Base-by-base conservation (phyloP, 1,284 basidiomycete genomes). In the Melampsora medusae region DNA sequence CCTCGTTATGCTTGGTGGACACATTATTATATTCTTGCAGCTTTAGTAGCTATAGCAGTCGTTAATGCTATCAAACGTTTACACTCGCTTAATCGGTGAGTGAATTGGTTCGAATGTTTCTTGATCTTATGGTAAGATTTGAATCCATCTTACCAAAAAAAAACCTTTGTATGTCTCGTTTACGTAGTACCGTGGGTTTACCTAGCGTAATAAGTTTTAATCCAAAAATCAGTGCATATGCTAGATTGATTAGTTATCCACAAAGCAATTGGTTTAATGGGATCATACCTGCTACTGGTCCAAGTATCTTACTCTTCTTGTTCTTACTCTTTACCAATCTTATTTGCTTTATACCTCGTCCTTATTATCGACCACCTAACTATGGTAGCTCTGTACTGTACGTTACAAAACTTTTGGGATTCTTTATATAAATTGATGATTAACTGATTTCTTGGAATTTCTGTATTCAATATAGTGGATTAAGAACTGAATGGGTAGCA, bases 1-100 rank as follows among this genome's bases (percentile, higher is more conserved):
- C 46, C 50, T 28, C 48, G 68, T 28, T 68, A 68, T 56, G 73
- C 66, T 28, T 76, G 73, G 73, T 76, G 73, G 73, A 76, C 73
- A 9, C 69, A 53, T 22, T 68, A 68, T 66, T 76, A 62, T 48
- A 68, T 76, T 28, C 4, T 76, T 38, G 22, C 60, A 9, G 73
- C 33, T 16, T 42, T 76, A 9, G 56, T 64, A 25, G 60, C 60
- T 17, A 49, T 69, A 17, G 38, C 73, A 31, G n/a, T 69, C 28
- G 42, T 50, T 25, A 76, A 76, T 64, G 66, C 65, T 22, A 62
- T 76, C 59, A 76, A 76, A 68, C 19, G 73, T n/a, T 35, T 76
- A 31, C 38, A 69, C 19, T 48, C 60, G 16, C 62, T 76, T 19
- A 76, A 69, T 50, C 73, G 73, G 73, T 76, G 7, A 62, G 67